Evolutionary conservation across 1,139 yeast genomes (phyloP), one percentile per base, ranked within the genome.

Genomic region (Saccharomycopsis phalli): DNA sequence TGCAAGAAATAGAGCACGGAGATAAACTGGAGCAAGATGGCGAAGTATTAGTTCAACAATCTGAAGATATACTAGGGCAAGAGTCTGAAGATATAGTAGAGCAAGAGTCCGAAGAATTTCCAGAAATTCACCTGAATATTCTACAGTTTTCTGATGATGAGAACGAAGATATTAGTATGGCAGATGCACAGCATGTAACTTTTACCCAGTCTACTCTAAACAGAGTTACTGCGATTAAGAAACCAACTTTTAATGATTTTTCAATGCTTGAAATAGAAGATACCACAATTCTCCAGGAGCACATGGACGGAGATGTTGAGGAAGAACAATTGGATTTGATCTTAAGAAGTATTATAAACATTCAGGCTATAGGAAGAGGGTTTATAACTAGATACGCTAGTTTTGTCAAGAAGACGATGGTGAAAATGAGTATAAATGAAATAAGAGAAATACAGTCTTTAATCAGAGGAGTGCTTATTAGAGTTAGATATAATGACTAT

Each of bases 351-450:
- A 56, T 68, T 8, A 54, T 65, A 23, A 49, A 50, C 44, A 61
- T 81, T 23, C 91, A 81, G 54, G 69, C 86, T 0, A 59, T 76
- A 23, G 68, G 81, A 6, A 65, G 82, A 50, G 91, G 88, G 21
- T 78, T 82, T 1, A 65, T 73, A 40, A 61, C 74, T 47, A 66
- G 93, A 37, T 81, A 77, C 55, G 61, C 61, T 21, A 64, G 78
- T 63, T 78, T 76, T 56, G 80, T 80, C 31, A 71, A 72, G 50
- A 69, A 65, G 44, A 74, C 76, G 47, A 70, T 76, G 67, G 54
- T 78, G 29, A 71, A 70, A 49, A 74, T 79, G 2, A 72, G 69
- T 49, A 62, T 64, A 3, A 71, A 68, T 17, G 74, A 70, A 45
- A 58, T 76, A 26, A 60, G 74, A 4, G 58, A 48, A 17, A 48